Evolutionary conservation across 106 monocot genomes (phyloP).

Genomic region (Dendrobium officinale): DNA sequence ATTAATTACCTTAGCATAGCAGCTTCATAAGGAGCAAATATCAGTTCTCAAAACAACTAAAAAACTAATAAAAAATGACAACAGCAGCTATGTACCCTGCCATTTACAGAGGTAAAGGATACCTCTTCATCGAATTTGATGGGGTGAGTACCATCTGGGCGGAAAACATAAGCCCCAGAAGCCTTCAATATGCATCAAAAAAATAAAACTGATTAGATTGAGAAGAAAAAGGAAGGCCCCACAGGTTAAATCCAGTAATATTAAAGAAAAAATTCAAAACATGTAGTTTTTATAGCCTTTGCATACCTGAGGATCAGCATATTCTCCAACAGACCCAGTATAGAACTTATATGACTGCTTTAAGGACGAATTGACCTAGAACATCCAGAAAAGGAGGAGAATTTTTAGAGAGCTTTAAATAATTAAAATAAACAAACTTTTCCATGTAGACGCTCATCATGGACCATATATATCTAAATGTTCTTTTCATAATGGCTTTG

Average conservation of each 20-base stretch:
- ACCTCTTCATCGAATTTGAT: slow-evolving; percentile 59
- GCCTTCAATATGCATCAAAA: slow-evolving; percentile 40
- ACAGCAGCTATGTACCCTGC: background rate
- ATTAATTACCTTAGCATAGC: background rate
- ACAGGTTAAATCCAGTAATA: background rate
- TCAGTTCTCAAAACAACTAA: background rate
- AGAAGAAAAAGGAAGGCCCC: background rate
- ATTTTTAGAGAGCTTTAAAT: background rate
- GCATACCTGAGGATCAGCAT: slow-evolving; percentile 70
- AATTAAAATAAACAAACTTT: background rate
- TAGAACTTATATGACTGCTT: slow-evolving; percentile 76
- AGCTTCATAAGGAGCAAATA: background rate
- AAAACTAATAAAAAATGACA: background rate
- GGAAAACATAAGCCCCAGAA: slow-evolving; percentile 98
- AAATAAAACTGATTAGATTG: background rate
- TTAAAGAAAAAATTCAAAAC: slow-evolving; percentile 1
- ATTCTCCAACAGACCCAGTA: slow-evolving; percentile 51
- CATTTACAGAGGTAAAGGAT: slow-evolving; percentile 1
- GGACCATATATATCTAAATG: background rate
- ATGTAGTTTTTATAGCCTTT: background rate
- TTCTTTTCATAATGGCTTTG: slow-evolving; percentile 1
- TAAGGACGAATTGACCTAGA: slow-evolving; percentile 56
- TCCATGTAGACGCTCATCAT: background rate
- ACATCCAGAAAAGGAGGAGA: slow-evolving; percentile 1
- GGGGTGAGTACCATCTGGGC: slow-evolving; percentile 62